Base-by-base conservation (phyloP, 2,329 filamentous ascomycete species). In the Grosmannia serpens region DNA sequence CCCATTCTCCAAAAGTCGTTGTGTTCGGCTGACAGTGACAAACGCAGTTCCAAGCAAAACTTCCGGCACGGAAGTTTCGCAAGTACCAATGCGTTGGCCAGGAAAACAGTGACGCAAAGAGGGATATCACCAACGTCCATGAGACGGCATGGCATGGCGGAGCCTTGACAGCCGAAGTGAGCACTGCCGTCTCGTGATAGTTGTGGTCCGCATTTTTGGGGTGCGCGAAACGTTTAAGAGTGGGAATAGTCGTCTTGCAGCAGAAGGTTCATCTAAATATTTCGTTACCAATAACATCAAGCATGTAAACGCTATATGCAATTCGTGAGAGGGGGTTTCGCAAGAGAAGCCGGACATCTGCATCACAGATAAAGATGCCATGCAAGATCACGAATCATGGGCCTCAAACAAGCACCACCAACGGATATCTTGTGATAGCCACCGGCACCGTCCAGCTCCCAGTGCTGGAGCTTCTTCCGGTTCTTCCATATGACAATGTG, bases 1-100 rank as follows among this genome's bases (percentile, higher is more conserved):
- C n/a, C n/a, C n/a, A 24, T 20, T 6, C 2, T 31, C 27, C 20
- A n/a, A 13, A 13, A 59, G 67, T 58, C 20, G 1, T 17, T 54
- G 1, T 6, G 8, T 51, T 7, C 56, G 27, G 35, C 58, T 64
- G 58, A 64, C n/a, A 51, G 22, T 33, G 27, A 17, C 4, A 6
- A 10, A 24, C 17, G 38, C 38, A 68, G 67, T 69, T 70, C 57
- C 70, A 75, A 62, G 70, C 71, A 11, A 62, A 67, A 2, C 63
- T 77, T 1, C 68, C 72, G 0, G 75, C 75, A 2, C 67, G 73
- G 46, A 72, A 73, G 61, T 78, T 77, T 64, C 65, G 68, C 51
- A 65, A 63, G 8, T 76, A 77, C 54, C 59, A 66, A 26, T 69
- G 64, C 27, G 57, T 65, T 3, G 67, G 67, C 55, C 50, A 31